Base-by-base conservation (phyloP, 2,329 filamentous ascomycete genomes). In the Orbilia ellipsospora region DNA sequence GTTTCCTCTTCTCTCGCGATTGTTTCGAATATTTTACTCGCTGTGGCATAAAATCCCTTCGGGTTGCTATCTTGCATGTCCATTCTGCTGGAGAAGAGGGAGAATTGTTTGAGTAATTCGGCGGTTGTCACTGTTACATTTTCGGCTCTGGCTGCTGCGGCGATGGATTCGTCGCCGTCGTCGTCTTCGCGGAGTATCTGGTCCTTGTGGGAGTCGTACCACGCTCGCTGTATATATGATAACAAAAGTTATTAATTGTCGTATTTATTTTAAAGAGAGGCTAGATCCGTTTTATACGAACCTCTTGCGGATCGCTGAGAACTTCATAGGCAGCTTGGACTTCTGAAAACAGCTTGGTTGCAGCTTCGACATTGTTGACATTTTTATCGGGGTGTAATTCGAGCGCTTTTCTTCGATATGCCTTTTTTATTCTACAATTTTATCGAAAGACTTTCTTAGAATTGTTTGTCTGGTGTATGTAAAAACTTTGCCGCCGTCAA, bases 321-420 rank as follows among this genome's bases (percentile, higher is more conserved):
- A 99, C 89, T 82, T 98, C 93, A 82, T 99, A 96, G 55, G 95
- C 95, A 42, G 93, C 88, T 82, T 97, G 94, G 28, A 98, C 87
- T 81, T 97, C 93, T 59, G 95, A 93, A 81, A 99, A 99, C 62
- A 90, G 89, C 78, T 86, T 88, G 0, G 95, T 99, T 1, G 94
- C 90, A 77, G 89, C 88, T 80, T 96, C 93, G 76, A 91, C 90
- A 80, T 97, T 90, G 79, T 92, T 90, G 81, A 91, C 90, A 82
- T 99, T 99, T 79, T 94, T 91, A 83, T 99, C 95, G 0, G 95
- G 95, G 82, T 99, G 95, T 8, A 98, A 86, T 82, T 97, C 93
- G 57, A 99, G 88, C 0, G 95, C 95, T 81, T 94, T 97, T 77
- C 85, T 89, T 78, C 93, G 89, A 83, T 99, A 99, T 13, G 94